These are phyloP conservation scores for Cryptococcus floricola DNA, from an alignment of 1,284 basidiomycete species.

Conservation along the genomic window DNA sequence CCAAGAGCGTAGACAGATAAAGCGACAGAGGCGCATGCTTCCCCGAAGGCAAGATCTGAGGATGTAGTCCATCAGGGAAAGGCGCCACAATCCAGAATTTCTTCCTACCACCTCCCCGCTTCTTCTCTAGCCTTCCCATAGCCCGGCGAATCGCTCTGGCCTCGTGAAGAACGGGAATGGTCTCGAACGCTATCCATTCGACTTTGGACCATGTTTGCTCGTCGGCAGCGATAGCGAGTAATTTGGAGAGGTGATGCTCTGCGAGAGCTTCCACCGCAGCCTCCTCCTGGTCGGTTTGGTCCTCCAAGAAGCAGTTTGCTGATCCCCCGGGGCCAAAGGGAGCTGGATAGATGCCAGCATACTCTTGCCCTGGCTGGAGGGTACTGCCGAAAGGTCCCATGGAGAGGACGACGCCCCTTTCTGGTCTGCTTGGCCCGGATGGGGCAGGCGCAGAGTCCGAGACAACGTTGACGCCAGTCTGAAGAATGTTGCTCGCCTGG, in stretches of 20 bases:
- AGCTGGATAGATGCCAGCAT: constrained; percentile 67
- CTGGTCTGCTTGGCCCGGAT: constrained; percentile 33
- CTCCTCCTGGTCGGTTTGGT: constrained; percentile 15
- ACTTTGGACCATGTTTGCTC: constrained; percentile 59
- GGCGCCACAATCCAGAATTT: constrained; percentile 75
- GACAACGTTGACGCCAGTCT: not conserved
- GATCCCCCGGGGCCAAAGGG: constrained; percentile 60
- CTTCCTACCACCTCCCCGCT: constrained; percentile 49
- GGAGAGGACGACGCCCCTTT: constrained; percentile 59
- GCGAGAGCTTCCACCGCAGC: constrained; percentile 54
- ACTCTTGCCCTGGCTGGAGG: constrained; percentile 66
- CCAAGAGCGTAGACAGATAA: constrained; percentile 47
- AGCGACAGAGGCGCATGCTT: constrained; percentile 39
- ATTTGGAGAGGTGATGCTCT: constrained; percentile 64
- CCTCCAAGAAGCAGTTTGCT: constrained; percentile 3
- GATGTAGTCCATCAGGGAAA: constrained; percentile 57
- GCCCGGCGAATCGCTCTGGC: constrained; percentile 63
- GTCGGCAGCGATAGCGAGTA: constrained; percentile 56
- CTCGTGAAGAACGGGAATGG: constrained; percentile 66
- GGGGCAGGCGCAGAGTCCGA: constrained; percentile 51
- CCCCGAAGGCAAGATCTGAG: constrained; percentile 47
- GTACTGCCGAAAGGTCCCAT: constrained; percentile 71
- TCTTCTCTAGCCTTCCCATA: constrained; percentile 50
- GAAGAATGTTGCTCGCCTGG: not conserved
- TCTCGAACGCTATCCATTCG: constrained; percentile 72